Evolutionary conservation across 768 basidiomycete genomes (phyloP).

Genomic region (Clitopilus passeckerianus): DNA sequence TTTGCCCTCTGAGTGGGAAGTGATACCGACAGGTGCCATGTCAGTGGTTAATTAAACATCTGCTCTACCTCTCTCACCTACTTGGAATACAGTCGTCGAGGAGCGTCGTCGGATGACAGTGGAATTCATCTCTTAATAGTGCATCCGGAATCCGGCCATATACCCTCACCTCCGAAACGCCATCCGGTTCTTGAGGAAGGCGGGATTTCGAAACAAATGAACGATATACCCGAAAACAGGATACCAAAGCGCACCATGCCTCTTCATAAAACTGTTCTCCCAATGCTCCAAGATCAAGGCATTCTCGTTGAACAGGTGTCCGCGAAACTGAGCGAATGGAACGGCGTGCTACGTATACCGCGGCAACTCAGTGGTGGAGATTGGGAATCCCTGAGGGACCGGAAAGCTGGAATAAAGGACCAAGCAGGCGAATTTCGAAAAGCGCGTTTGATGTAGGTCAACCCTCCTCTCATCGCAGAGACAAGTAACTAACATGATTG

Average conservation of each 20-base stretch:
- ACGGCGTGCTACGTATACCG: constrained; percentile 49
- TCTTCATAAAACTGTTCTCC: constrained; percentile 31
- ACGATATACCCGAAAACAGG: neutral
- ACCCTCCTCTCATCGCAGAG: neutral
- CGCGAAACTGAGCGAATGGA: constrained; percentile 34
- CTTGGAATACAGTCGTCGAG: constrained; percentile 39
- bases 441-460: constrained; percentile 31
- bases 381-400: constrained; percentile 16
- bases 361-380: constrained; percentile 14
- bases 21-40: constrained; percentile 53
- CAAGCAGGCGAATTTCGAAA: constrained; percentile 32
- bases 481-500: constrained; percentile 3
- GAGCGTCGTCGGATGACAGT: constrained; percentile 28
- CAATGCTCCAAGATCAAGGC: constrained; percentile 36
- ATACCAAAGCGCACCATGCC: neutral
- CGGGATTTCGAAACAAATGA: neutral
- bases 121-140: constrained; percentile 40
- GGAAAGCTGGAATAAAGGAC: constrained; percentile 19
- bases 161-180: constrained; percentile 22
- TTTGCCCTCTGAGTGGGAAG: constrained; percentile 42
- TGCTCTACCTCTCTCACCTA: too few relatives aligned
- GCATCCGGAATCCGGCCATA: constrained; percentile 34
- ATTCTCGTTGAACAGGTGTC: constrained; percentile 34
- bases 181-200: constrained; percentile 1
- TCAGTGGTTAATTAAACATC: constrained; percentile 34